phyloP scores from a whole-genome alignment of 1,139 yeast genomes.

The Hyphopichia burtonii region DNA sequence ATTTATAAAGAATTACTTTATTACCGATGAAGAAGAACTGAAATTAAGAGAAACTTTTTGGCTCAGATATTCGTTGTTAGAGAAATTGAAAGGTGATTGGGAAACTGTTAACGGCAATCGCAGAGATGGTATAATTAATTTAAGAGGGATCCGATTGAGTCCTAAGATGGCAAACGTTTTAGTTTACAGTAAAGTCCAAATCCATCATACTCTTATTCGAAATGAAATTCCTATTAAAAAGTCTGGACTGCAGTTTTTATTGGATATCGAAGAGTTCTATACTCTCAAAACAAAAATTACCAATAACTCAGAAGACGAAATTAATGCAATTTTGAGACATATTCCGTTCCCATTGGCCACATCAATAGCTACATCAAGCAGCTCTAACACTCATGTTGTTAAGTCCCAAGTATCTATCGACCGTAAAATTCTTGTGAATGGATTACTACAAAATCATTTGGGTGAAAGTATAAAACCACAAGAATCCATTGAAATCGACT shows the following conservation, averaged over 20 bases:
- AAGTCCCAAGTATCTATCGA: conserved; percentile 39
- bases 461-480: conserved; percentile 45
- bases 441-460: conserved; percentile 55
- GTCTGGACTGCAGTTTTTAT: conserved; percentile 19
- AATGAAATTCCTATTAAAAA: background rate
- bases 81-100: conserved; percentile 68
- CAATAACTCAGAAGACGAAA: conserved; percentile 38
- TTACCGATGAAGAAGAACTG: conserved; percentile 54
- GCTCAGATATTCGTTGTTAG: conserved; percentile 68
- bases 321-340: conserved; percentile 65
- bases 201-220: conserved; percentile 22
- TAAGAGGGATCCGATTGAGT: conserved; percentile 64
- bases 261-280: conserved; percentile 49
- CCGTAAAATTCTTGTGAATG: conserved; percentile 57
- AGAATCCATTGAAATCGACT: conserved; percentile 32
- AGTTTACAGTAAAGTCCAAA: conserved; percentile 46
- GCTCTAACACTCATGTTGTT: conserved; percentile 10
- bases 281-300: conserved; percentile 43
- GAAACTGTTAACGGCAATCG: conserved; percentile 19
- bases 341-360: conserved; percentile 49
- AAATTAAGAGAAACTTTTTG: conserved; percentile 68
- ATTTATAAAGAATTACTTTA: conserved; percentile 61
- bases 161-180: conserved; percentile 51
- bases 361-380: conserved; percentile 14
- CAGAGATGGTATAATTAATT: conserved; percentile 59